A percentile compares a stretch with the other conserved stretches of the same genome.
phyloP scores from a whole-genome alignment of 78 protist genomes.

The Dictyostelium citrinum region DNA sequence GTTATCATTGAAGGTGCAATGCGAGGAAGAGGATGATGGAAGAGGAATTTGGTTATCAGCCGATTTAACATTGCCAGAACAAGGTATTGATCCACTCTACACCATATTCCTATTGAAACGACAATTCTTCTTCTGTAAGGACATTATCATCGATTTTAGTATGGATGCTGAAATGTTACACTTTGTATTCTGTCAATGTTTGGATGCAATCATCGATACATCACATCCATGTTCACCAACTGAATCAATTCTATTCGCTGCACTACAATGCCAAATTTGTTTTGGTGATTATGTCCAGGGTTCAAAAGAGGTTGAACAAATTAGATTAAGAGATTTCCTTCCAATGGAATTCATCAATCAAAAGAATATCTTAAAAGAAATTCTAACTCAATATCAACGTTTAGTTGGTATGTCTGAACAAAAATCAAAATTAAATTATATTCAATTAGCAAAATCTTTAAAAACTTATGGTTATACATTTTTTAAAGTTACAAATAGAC shows the following conservation, averaged over 20 bases:
- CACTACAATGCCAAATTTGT: slow-evolving; percentile 82
- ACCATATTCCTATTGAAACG: slow-evolving; percentile 42
- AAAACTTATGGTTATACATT: slow-evolving; percentile 78
- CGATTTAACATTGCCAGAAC: slow-evolving; percentile 67
- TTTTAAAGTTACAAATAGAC: slow-evolving; percentile 23
- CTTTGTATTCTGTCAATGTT: slow-evolving; percentile 73
- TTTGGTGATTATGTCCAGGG: slow-evolving; percentile 63
- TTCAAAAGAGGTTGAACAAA: slow-evolving; percentile 22
- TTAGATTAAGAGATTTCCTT: slow-evolving; percentile 37
- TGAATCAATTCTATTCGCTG: slow-evolving; percentile 87
- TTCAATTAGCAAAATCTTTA: slow-evolving; percentile 72
- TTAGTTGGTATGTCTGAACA: slow-evolving; percentile 68
- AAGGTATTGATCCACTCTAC: slow-evolving; percentile 65
- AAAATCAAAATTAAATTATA: slow-evolving; percentile 67
- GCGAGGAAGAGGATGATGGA: slow-evolving; percentile 19
- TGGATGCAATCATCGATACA: slow-evolving; percentile 76
- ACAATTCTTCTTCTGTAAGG: slow-evolving; percentile 58
- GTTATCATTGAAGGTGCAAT: slow-evolving; percentile 30
- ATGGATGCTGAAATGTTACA: slow-evolving; percentile 65
- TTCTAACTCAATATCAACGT: slow-evolving; percentile 38
- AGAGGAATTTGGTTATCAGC: slow-evolving; percentile 64
- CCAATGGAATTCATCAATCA: slow-evolving; percentile 46
- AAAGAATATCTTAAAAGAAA: slow-evolving; percentile 23
- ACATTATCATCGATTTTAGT: slow-evolving; percentile 47
- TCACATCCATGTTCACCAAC: slow-evolving; percentile 68